Percentiles rank a stretch among this genome's conserved stretches.
phyloP scores from a whole-genome alignment of 495 filamentous ascomycete species.

The Xanthoparmelia taractica region DNA sequence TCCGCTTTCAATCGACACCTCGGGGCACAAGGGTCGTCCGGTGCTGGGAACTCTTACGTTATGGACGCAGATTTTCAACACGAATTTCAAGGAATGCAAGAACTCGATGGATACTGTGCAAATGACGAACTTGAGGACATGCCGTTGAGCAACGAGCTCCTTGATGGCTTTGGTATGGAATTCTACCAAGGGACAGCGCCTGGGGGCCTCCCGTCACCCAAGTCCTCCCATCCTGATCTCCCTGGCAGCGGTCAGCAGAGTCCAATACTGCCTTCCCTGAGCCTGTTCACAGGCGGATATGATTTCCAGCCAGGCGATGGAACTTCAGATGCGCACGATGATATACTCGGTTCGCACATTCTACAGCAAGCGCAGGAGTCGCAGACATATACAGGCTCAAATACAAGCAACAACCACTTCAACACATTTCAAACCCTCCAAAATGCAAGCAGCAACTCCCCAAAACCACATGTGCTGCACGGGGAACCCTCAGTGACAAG shows the following conservation, averaged over 20 bases:
- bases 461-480: background rate
- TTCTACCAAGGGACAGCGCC: background rate
- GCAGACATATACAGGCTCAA: background rate
- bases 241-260: background rate
- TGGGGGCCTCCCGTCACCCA: background rate
- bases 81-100: background rate
- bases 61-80: background rate
- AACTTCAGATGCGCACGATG: background rate
- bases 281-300: background rate
- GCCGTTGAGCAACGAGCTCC: background rate
- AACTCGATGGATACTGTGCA: background rate
- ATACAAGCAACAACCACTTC: background rate
- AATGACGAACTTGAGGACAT: background rate
- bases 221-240: background rate
- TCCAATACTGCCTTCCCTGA: background rate
- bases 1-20: background rate
- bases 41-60: background rate
- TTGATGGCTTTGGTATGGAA: background rate
- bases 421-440: background rate
- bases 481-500: background rate
- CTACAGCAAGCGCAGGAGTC: background rate
- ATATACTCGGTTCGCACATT: background rate
- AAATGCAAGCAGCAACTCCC: background rate
- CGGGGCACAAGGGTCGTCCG: background rate
- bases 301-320: background rate